Evolutionary conservation across 768 basidiomycete species (phyloP), one percentile per base, ranked within the genome.

Genomic region (Cystoderma amianthinum): DNA sequence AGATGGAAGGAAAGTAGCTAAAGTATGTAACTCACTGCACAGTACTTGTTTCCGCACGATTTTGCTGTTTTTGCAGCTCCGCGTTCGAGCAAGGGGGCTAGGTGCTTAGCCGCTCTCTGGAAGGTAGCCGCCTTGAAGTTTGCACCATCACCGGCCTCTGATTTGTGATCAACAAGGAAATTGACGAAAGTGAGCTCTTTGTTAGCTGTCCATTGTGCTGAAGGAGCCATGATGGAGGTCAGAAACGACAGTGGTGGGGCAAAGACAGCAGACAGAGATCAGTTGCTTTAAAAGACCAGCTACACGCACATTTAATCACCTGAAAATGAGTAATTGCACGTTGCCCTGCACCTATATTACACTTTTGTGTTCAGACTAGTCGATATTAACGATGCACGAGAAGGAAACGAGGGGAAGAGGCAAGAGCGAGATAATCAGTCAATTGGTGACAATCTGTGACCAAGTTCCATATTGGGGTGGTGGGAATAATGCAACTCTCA

Each of bases 111-210:
- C 11, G 48, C 54, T 32, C 16, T 2, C 24, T 46, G 32, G 33
- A 50, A 57, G 5, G 42, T 56, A 2, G 44, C 13, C 4, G 17
- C 34, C 39, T 53, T 56, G 42, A 54, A 57, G 35, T 45, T 56
- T 1, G 42, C 44, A 19, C 55, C 47, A 43, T 59, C 52, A 1
- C 57, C 54, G n/a, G 54, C 56, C 28, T 50, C 52, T 10, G 56
- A 44, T 32, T 42, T 46, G 44, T 57, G 33, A 4, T 53, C 52
- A 16, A 47, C 19, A 15, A 58, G 43, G 37, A 44, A 55, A 28
- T 51, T 22, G 2, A 55, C 28, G 2, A 59, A n/a, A 5, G 36
- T 36, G 19, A 18, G 20, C 36, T 53, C 51, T 23, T 59, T 55
- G 7, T 34, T 35, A 24, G 34, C 3, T 12, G 18, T 50, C 52